phyloP scores from a whole-genome alignment of 805 yeast genomes.

The Tetrapisispora fleetii region DNA sequence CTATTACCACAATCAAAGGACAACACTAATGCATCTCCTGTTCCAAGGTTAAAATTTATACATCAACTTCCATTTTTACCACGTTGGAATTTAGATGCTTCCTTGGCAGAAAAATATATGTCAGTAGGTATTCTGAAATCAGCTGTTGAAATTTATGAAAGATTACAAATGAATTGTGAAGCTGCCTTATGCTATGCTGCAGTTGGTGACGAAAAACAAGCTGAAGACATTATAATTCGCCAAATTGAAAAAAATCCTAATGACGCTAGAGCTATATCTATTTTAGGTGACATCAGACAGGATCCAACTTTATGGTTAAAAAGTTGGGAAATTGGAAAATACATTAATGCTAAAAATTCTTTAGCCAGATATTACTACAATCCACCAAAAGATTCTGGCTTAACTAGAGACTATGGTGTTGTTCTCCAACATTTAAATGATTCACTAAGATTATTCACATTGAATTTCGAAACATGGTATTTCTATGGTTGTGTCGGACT shows the following conservation, averaged over 20 bases:
- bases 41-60: constrained; percentile 55
- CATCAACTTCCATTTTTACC: constrained; percentile 72
- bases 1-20: constrained; percentile 37
- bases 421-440: constrained; percentile 67
- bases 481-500: constrained; percentile 86
- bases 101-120: constrained; percentile 78
- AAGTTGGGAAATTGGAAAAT: constrained; percentile 80
- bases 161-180: constrained; percentile 67
- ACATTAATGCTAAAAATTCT: constrained; percentile 78
- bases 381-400: constrained; percentile 50
- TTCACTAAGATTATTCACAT: constrained; percentile 61
- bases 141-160: constrained; percentile 80
- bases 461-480: constrained; percentile 77
- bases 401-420: constrained; percentile 38
- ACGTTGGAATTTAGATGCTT: constrained; percentile 74
- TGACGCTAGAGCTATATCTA: constrained; percentile 76
- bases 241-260: constrained; percentile 49
- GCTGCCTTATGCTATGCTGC: constrained; percentile 88
- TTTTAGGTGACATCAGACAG: constrained; percentile 74
- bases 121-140: constrained; percentile 75
- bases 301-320: constrained; percentile 71
- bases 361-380: constrained; percentile 61
- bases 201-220: constrained; percentile 61
- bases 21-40: constrained; percentile 26
- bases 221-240: constrained; percentile 45